Percentiles rank a stretch among this genome's conserved stretches.
phyloP scores from a whole-genome alignment of 495 filamentous ascomycete genomes.

The Penicillium verhagenii region DNA sequence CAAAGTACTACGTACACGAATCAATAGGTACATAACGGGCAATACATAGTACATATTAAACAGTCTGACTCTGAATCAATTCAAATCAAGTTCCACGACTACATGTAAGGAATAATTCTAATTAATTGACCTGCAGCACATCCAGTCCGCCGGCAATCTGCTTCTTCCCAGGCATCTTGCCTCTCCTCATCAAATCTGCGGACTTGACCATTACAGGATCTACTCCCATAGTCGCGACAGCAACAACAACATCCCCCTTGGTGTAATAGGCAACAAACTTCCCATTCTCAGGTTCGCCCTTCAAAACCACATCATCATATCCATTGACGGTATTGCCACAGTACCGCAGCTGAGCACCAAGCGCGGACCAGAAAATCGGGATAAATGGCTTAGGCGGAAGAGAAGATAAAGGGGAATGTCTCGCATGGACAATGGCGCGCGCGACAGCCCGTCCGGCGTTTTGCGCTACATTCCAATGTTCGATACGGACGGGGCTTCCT shows the following conservation, averaged over 20 bases:
- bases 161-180: conserved; percentile 77
- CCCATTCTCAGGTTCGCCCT: conserved; percentile 72
- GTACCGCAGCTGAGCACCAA: conserved; percentile 86
- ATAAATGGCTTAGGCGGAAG: conserved; percentile 71
- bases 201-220: conserved; percentile 84
- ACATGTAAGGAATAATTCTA: too few species aligned
- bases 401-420: conserved; percentile 25
- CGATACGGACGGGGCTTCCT: conserved; percentile 66
- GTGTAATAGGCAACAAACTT: conserved; percentile 90
- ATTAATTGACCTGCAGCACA: conserved; percentile 55
- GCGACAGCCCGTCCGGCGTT: conserved; percentile 82
- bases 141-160: conserved; percentile 73
- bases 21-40: too few species aligned
- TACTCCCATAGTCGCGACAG: conserved; percentile 85
- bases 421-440: conserved; percentile 62
- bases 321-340: conserved; percentile 80
- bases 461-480: conserved; percentile 98
- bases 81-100: too few species aligned
- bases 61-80: too few species aligned
- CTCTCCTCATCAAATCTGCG: conserved; percentile 81
- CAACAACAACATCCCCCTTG: conserved; percentile 85
- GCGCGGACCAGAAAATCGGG: conserved; percentile 93
- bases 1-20: too few species aligned
- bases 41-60: too few species aligned
- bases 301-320: conserved; percentile 78